A percentile compares a stretch with the other conserved stretches of the same genome.
phyloP scores from a whole-genome alignment of 345 rosid genomes.

The Pugionium cornutum region DNA sequence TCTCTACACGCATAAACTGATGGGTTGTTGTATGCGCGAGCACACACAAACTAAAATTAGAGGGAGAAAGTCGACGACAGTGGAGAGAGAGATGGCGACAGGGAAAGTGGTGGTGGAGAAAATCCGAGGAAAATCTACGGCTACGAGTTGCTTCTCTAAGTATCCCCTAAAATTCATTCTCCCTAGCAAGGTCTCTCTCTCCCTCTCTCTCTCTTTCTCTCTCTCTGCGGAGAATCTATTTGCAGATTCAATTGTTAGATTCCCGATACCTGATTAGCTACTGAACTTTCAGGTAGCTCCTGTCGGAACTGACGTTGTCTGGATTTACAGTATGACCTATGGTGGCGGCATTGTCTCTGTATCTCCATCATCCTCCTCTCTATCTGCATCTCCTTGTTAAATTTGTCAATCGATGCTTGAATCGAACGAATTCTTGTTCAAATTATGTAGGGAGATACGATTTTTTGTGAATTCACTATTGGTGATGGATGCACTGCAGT shows the following conservation, averaged over 20 bases:
- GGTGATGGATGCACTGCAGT: conserved; percentile 75
- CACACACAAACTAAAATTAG: background rate
- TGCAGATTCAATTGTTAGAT: background rate
- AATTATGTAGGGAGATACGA: conserved; percentile 50
- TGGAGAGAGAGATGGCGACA: conserved; percentile 45
- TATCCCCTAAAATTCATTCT: conserved; percentile 92
- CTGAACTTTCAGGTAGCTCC: conserved; percentile 66
- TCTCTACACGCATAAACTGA: background rate
- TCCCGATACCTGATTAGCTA: background rate
- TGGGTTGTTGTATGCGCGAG: background rate
- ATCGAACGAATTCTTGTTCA: conserved; percentile 7
- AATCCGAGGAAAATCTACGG: conserved; percentile 69
- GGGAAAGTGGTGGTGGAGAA: conserved; percentile 71
- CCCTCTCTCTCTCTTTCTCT: conserved; percentile 6
- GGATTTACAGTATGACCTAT: conserved; percentile 85
- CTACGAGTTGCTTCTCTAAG: conserved; percentile 70
- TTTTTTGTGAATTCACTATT: conserved; percentile 62
- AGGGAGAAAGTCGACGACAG: conserved; percentile 2
- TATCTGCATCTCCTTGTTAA: background rate
- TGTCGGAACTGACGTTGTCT: conserved; percentile 67
- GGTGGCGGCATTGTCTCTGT: conserved; percentile 98
- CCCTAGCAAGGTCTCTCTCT: conserved; percentile 63
- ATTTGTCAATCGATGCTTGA: background rate
- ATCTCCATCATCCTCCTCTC: conserved; percentile 23
- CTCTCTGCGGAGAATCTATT: background rate